These are phyloP conservation scores for Fraxinus baroniana DNA, from an alignment of 305 asterid species.

Conservation along the genomic window DNA sequence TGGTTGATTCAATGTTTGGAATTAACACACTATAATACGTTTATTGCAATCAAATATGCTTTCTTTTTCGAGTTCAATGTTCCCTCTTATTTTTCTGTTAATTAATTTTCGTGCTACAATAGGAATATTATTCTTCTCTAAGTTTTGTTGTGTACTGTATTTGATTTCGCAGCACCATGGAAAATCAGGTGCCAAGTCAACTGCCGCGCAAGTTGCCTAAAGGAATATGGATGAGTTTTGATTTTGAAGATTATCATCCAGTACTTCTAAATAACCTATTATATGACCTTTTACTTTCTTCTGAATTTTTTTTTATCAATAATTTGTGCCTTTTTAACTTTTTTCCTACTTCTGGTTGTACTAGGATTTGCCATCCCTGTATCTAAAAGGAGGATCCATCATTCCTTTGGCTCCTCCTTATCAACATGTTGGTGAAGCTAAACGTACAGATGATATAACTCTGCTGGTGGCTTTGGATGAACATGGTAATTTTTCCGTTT, in stretches of 20 bases:
- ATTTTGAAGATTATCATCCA: conserved; percentile 89
- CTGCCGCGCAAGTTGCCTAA: conserved; percentile 64
- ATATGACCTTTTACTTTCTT: background rate
- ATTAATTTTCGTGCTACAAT: background rate
- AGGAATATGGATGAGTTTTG: conserved; percentile 83
- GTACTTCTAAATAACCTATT: conserved; percentile 24
- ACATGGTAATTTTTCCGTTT: conserved; percentile 43
- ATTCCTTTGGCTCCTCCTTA: conserved; percentile 60
- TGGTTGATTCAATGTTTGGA: background rate
- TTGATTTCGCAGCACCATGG: conserved; percentile 52
- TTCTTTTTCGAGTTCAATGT: background rate
- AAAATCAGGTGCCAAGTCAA: conserved; percentile 45
- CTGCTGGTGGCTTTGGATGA: conserved; percentile 80
- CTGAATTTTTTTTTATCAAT: conserved; percentile 22
- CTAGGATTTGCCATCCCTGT: conserved; percentile 87
- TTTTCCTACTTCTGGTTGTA: conserved; percentile 13
- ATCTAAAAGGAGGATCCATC: conserved; percentile 88
- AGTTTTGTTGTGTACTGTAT: background rate
- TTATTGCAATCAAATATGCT: background rate
- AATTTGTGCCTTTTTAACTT: background rate
- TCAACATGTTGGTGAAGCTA: conserved; percentile 80
- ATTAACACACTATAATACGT: background rate
- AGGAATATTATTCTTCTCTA: background rate
- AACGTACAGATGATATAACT: conserved; percentile 54
- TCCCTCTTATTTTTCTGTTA: background rate